Percentiles rank a stretch among this genome's conserved stretches.
Evolutionary conservation across 306 rosid genomes (phyloP).

Genomic region (Hippophae gyantsensis): DNA sequence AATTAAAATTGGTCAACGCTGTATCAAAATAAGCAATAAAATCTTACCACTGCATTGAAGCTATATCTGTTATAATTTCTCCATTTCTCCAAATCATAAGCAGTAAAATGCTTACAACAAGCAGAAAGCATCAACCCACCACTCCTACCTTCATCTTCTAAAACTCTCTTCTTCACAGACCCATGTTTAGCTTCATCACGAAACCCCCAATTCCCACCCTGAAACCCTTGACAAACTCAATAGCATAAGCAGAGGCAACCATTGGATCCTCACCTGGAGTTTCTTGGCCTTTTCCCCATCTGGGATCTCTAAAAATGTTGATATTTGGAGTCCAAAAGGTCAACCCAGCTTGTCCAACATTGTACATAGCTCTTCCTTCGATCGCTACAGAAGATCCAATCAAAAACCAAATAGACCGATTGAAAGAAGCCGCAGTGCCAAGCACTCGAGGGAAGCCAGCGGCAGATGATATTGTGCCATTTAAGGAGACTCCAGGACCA

Average conservation of each 20-base stretch:
- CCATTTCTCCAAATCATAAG: conserved; percentile 93
- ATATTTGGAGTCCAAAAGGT: conserved; percentile 84
- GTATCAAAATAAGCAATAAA: not conserved
- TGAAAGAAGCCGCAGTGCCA: conserved; percentile 58
- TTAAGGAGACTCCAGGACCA: conserved; percentile 81
- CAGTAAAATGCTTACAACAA: conserved; percentile 85
- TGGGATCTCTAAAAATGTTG: conserved; percentile 75
- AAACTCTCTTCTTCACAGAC: conserved; percentile 21
- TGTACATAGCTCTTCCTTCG: conserved; percentile 84
- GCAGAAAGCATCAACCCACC: conserved; percentile 69
- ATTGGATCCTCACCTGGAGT: conserved; percentile 94
- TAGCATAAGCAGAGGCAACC: conserved; percentile 69
- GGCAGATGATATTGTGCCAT: conserved; percentile 46
- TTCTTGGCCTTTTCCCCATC: conserved; percentile 96
- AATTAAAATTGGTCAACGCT: not conserved
- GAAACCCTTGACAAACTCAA: conserved; percentile 67
- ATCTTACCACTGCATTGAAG: conserved; percentile 82
- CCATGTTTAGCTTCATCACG: conserved; percentile 7
- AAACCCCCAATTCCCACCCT: conserved; percentile 29
- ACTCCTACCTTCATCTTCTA: conserved; percentile 22
- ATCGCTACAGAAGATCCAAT: conserved; percentile 57
- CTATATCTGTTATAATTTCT: conserved; percentile 47
- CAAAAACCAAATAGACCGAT: conserved; percentile 50
- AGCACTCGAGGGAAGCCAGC: conserved; percentile 75
- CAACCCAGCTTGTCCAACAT: conserved; percentile 81